phyloP scores from a whole-genome alignment of 805 yeast genomes.

The Torulaspora gathmanii region DNA sequence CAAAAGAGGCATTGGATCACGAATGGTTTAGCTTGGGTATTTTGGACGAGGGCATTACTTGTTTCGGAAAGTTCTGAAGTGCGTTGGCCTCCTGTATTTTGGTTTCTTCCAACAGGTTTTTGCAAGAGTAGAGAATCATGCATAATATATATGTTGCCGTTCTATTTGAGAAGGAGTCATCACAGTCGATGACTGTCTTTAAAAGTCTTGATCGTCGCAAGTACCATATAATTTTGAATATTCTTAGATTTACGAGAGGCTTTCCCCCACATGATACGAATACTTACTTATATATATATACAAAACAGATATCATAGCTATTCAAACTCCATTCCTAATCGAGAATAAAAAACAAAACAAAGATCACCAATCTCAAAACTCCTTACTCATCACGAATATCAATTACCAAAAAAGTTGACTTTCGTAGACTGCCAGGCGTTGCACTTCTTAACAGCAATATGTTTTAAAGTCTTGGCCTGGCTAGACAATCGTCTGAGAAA shows the following conservation, averaged over 20 bases:
- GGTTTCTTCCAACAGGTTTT: constrained; percentile 9
- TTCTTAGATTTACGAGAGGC: not conserved
- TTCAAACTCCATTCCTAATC: not conserved
- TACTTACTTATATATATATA: not conserved
- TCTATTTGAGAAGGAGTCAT: not conserved
- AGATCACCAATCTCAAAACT: constrained; percentile 2
- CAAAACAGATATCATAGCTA: constrained; percentile 1
- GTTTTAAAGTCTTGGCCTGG: constrained; percentile 1
- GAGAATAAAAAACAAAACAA: not conserved
- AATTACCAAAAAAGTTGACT: not conserved
- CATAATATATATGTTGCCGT: constrained; percentile 2
- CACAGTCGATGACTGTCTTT: not conserved
- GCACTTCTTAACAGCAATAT: not conserved
- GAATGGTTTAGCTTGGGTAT: constrained; percentile 73
- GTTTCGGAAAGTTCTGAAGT: constrained; percentile 22
- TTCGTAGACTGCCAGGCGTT: constrained; percentile 1
- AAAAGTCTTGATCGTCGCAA: not conserved
- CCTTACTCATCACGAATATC: not conserved
- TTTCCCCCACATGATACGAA: not conserved
- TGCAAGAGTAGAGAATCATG: not conserved
- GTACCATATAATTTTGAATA: not conserved
- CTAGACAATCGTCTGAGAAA: not conserved
- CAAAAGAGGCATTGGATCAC: constrained; percentile 70
- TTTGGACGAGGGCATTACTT: constrained; percentile 48
- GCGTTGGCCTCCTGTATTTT: not conserved